Evolutionary conservation across 495 filamentous ascomycete genomes (phyloP).

Genomic region (Xylaria scruposa): DNA sequence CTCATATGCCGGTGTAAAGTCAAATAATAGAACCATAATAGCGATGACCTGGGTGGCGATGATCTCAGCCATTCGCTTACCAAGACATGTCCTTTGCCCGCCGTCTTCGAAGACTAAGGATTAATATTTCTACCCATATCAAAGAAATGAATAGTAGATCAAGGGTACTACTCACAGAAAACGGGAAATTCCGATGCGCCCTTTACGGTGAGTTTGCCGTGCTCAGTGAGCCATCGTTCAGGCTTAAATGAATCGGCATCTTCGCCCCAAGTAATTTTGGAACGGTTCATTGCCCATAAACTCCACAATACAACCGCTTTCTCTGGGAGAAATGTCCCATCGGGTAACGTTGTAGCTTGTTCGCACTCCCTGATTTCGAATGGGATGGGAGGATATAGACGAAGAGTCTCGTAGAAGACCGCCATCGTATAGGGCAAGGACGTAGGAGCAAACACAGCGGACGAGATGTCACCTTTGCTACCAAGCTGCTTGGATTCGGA

Average conservation of each 20-base stretch:
- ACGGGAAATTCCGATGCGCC: constrained; percentile 64
- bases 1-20: constrained; percentile 51
- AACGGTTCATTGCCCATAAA: constrained; percentile 66
- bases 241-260: constrained; percentile 62
- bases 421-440: constrained; percentile 61
- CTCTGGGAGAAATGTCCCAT: constrained; percentile 62
- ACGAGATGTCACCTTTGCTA: constrained; percentile 34
- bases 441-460: constrained; percentile 48
- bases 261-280: constrained; percentile 59
- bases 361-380: constrained; percentile 66
- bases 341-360: constrained; percentile 57
- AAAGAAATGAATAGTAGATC: not conserved
- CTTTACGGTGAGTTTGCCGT: constrained; percentile 49
- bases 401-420: constrained; percentile 62
- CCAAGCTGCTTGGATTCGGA: not conserved
- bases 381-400: constrained; percentile 65
- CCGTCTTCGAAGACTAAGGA: constrained; percentile 46
- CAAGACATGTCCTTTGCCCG: constrained; percentile 62
- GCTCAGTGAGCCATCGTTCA: constrained; percentile 56
- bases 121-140: not conserved
- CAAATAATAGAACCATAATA: constrained; percentile 53
- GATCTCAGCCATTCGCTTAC: constrained; percentile 66
- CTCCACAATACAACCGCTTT: constrained; percentile 63
- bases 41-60: constrained; percentile 61
- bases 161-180: constrained; percentile 41